Base-by-base conservation (phyloP, 1,284 basidiomycete species). In the Microbotryum saponariae region DNA sequence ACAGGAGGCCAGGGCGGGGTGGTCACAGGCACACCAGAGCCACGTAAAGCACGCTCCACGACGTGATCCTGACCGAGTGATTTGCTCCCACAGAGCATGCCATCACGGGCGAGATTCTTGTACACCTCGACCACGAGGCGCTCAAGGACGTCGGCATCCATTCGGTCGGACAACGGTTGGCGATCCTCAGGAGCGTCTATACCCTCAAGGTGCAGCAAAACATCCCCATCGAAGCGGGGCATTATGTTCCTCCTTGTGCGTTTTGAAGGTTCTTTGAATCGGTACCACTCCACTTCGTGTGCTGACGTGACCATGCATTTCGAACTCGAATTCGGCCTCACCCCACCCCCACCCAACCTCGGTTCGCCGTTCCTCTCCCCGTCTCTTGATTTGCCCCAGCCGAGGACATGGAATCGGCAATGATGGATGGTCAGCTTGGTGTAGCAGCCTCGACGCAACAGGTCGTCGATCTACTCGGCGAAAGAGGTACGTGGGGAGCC, bases 211-310 rank as follows among this genome's bases (percentile, higher is more conserved):
- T 91, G 56, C 83, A 84, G 2, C 82, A 92, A 71, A 85, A 85
- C 67, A 80, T 97, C 56, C 85, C 88, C 51, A 83, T 96, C 66
- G 88, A 89, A 60, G 80, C 87, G 47, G 88, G 89, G 66, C 83
- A 91, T 71, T 97, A 92, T 77, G 82, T 91, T 29, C 92, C 92
- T 25, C 89, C 89, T 68, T 92, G 91, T 91, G 74, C 73, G 88
- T 78, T 56, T 31, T 42, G 58, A 44, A 9, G 3, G 4, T 50
- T 18, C 1, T 29, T 29, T 16, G 9, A 6, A 16, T 18, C 37
- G 16, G 48, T 23, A 12, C 27, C 23, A 50, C 14, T n/a, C 23
- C 21, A 31, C 8, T 31, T 42, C 14, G 14, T 3, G 1, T 42
- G 16, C 37, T 42, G 37, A 42, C 14, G 3, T 16, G 12, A 12